phyloP scores from a whole-genome alignment of 1,284 basidiomycete genomes.

The Caloboletus firmus region DNA sequence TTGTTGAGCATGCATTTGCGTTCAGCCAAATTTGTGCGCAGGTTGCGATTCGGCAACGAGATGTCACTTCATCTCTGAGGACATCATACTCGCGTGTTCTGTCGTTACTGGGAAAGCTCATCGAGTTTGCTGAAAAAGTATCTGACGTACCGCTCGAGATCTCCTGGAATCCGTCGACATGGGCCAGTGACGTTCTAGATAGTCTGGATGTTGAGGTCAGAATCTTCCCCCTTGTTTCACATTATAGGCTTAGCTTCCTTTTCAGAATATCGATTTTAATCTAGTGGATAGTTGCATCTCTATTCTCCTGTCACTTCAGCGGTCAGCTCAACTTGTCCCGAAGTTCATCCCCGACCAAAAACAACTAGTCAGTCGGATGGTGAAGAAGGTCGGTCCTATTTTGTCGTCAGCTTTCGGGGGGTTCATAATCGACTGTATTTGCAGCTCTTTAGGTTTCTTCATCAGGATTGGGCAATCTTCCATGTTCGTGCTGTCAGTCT shows the following conservation, averaged over 20 bases:
- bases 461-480: constrained; percentile 64
- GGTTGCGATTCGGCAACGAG: constrained; percentile 35
- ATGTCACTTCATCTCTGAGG: constrained; percentile 37
- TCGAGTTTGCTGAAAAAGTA: constrained; percentile 42
- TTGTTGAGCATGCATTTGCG: constrained; percentile 53
- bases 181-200: constrained; percentile 53
- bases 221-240: background rate
- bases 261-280: constrained; percentile 61
- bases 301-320: constrained; percentile 57
- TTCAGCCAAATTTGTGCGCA: constrained; percentile 49
- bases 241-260: constrained; percentile 10
- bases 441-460: constrained; percentile 77
- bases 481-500: constrained; percentile 83
- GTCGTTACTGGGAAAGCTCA: constrained; percentile 50
- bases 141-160: constrained; percentile 37
- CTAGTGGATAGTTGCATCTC: constrained; percentile 66
- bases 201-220: constrained; percentile 56
- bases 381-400: constrained; percentile 44
- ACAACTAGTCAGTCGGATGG: constrained; percentile 54
- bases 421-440: constrained; percentile 10
- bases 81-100: constrained; percentile 53
- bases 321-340: constrained; percentile 51
- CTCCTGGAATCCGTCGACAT: constrained; percentile 56
- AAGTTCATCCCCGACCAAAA: constrained; percentile 55
- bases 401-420: background rate